Conservation (phyloP, 2,329 filamentous ascomycete genomes). For the Pseudocercospora ulei region DNA sequence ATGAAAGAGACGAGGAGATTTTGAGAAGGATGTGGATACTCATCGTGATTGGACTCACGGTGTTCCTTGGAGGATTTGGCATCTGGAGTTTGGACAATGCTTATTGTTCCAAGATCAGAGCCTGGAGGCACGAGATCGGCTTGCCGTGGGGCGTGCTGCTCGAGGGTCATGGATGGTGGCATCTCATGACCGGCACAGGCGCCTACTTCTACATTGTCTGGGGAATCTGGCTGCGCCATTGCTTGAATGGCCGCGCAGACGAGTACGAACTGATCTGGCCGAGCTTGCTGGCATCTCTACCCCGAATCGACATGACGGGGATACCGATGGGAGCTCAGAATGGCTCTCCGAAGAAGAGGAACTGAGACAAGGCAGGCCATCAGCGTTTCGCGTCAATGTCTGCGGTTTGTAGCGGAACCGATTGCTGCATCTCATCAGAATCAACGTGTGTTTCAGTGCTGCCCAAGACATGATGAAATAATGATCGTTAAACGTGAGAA, state of each 20-base stretch:
- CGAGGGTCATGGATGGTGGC: slow-evolving; percentile 67
- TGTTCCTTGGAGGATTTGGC: slow-evolving; percentile 65
- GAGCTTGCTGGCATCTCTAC: slow-evolving; percentile 48
- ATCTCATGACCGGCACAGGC: slow-evolving; percentile 70
- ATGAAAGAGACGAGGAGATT: slow-evolving; percentile 49
- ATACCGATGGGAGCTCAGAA: slow-evolving; percentile 12
- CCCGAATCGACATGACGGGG: slow-evolving; percentile 40
- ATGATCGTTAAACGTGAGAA: no score
- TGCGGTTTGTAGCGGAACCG: no score
- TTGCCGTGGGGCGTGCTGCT: slow-evolving; percentile 72
- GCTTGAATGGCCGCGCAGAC: slow-evolving; percentile 61
- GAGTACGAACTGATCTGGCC: slow-evolving; percentile 65
- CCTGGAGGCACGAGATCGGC: slow-evolving; percentile 57
- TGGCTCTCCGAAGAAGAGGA: slow-evolving; percentile 17
- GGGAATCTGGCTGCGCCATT: slow-evolving; percentile 72
- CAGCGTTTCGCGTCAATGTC: no score
- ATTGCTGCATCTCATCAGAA: no score
- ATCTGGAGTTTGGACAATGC: slow-evolving; percentile 73
- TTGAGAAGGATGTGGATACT: slow-evolving; percentile 66
- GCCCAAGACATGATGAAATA: no score
- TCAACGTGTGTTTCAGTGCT: no score
- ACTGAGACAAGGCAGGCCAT: slow-evolving; percentile 2
- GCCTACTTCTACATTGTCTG: slow-evolving; percentile 77
- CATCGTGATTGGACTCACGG: slow-evolving; percentile 55
- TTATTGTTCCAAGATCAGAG: slow-evolving; percentile 58